A percentile compares a stretch with the other conserved stretches of the same genome.
Conservation (phyloP, 495 filamentous ascomycete genomes). For the Clavariopsis aquatica region DNA sequence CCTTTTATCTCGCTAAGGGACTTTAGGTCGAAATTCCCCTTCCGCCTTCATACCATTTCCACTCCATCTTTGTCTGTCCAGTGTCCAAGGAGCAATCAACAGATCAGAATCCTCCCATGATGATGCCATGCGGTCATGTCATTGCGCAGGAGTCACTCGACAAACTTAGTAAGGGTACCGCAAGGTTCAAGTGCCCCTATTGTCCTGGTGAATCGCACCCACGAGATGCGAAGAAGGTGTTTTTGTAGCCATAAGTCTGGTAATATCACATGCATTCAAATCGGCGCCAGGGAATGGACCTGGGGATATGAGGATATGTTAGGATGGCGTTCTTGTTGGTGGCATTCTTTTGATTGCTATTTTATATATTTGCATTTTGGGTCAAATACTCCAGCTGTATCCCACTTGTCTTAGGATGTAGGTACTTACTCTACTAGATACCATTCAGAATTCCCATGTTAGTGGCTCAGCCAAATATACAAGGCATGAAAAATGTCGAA, state of each 20-base stretch:
- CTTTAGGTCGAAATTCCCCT: conserved; percentile 85
- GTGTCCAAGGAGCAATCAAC: conserved; percentile 95
- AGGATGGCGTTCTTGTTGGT: conserved; percentile 1
- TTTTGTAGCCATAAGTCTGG: conserved; percentile 44
- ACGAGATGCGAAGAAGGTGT: conserved; percentile 75
- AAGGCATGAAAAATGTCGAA: too few species aligned
- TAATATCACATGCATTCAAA: not conserved
- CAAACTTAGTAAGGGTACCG: conserved; percentile 68
- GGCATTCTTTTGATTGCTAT: not conserved
- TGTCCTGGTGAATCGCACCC: conserved; percentile 82
- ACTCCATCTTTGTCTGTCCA: conserved; percentile 96
- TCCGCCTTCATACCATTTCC: conserved; percentile 83
- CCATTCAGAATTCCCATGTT: not conserved
- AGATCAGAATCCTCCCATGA: conserved; percentile 91
- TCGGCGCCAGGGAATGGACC: not conserved
- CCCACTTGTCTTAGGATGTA: not conserved
- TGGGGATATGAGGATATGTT: not conserved
- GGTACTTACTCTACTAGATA: not conserved
- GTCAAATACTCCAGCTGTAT: not conserved
- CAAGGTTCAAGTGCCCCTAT: conserved; percentile 91
- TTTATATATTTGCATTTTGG: not conserved
- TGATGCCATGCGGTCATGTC: conserved; percentile 96
- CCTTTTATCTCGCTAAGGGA: too few species aligned
- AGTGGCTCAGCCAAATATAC: too few species aligned
- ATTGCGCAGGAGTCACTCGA: conserved; percentile 81